A percentile compares a stretch with the other conserved stretches of the same genome.
These are phyloP conservation scores for Eucalyptus tenuipes DNA, from an alignment of 345 rosid species.

Conservation along the genomic window DNA sequence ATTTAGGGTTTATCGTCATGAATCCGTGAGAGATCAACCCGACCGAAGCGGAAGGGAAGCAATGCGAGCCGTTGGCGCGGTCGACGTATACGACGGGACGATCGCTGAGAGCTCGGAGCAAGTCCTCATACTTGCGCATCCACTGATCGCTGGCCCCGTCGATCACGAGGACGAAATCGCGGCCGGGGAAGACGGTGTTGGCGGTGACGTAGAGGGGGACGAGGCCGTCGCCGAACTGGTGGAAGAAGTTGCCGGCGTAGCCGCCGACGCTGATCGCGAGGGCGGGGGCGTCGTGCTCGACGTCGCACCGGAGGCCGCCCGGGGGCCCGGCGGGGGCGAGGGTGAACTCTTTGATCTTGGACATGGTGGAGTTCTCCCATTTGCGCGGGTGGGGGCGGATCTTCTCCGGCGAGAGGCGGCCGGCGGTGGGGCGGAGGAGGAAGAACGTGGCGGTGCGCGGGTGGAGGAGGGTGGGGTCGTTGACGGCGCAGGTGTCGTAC, in stretches of 20 bases:
- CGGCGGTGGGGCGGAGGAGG: background rate
- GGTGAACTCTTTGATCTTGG: constrained; percentile 14
- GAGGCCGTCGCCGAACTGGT: constrained; percentile 18
- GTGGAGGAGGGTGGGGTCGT: constrained; percentile 16
- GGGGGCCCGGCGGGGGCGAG: background rate
- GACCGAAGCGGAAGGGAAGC: constrained; percentile 14
- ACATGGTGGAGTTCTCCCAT: constrained; percentile 12
- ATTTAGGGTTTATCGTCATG: constrained; percentile 5
- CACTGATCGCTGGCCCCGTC: constrained; percentile 2
- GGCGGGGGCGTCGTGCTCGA: constrained; percentile 11
- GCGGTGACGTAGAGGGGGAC: constrained; percentile 25
- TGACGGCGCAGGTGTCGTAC: constrained; percentile 23
- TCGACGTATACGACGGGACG: constrained; percentile 5
- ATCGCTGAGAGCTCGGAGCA: background rate
- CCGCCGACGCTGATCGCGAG: constrained; percentile 19
- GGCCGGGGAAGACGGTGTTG: constrained; percentile 1
- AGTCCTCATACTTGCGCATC: constrained; percentile 4
- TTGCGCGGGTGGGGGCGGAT: constrained; percentile 29
- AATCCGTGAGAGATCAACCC: constrained; percentile 21
- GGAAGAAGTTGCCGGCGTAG: constrained; percentile 25
- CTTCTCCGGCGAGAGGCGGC: background rate
- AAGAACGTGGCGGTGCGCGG: constrained; percentile 10
- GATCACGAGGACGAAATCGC: constrained; percentile 2
- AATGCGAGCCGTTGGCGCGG: constrained; percentile 3
- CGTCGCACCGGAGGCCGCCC: background rate